phyloP scores from a whole-genome alignment of 2,329 filamentous ascomycete genomes.

The Penicillium sp. region DNA sequence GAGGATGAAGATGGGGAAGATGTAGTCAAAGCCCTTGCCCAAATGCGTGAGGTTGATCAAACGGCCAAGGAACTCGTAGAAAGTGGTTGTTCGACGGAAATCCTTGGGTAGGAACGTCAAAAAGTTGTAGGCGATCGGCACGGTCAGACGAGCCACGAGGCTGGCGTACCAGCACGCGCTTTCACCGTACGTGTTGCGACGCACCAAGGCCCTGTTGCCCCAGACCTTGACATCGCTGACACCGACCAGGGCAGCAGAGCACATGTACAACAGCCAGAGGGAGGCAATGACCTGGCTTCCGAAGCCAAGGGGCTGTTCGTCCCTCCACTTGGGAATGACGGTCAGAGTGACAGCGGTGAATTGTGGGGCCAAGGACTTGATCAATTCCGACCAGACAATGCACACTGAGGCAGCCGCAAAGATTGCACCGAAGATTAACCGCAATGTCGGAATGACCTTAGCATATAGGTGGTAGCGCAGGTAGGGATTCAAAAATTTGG shows the following conservation, averaged over 20 bases:
- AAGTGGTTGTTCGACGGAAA: slow-evolving; percentile 76
- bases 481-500: slow-evolving; percentile 73
- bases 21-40: slow-evolving; percentile 79
- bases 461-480: slow-evolving; percentile 78
- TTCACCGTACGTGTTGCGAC: slow-evolving; percentile 87
- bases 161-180: slow-evolving; percentile 95
- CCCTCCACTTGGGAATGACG: slow-evolving; percentile 67
- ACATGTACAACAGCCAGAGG: slow-evolving; percentile 96
- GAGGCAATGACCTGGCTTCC: slow-evolving; percentile 82
- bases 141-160: slow-evolving; percentile 87
- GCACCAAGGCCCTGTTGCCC: slow-evolving; percentile 88
- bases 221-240: slow-evolving; percentile 96
- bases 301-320: slow-evolving; percentile 77
- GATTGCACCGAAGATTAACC: slow-evolving; percentile 66
- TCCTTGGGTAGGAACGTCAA: slow-evolving; percentile 78
- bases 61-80: slow-evolving; percentile 82
- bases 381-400: slow-evolving; percentile 90
- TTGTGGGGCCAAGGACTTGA: slow-evolving; percentile 77
- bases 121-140: slow-evolving; percentile 95
- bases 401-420: slow-evolving; percentile 75
- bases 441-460: slow-evolving; percentile 69
- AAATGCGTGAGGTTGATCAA: slow-evolving; percentile 81
- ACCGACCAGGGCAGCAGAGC: slow-evolving; percentile 79
- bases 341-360: slow-evolving; percentile 69
- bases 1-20: slow-evolving; percentile 87